Evolutionary conservation across 495 filamentous ascomycete genomes (phyloP), one percentile per base, ranked within the genome.

Genomic region (Talaromyces ruber): DNA sequence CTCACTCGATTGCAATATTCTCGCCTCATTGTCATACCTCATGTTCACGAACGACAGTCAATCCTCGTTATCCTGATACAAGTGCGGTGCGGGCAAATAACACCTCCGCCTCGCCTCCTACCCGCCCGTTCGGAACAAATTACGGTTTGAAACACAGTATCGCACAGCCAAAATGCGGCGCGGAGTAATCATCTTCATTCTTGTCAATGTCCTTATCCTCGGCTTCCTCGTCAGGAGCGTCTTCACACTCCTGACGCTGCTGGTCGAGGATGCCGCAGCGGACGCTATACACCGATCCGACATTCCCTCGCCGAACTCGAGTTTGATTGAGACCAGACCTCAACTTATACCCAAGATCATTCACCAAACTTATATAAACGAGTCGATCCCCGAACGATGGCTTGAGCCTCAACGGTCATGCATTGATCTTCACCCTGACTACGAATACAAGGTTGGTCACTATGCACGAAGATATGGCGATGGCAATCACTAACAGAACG

Each of bases 341-440:
- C 84, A 86, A 64, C 73, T 90, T 58, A 92, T 95, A 58, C 91
- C 91, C 37, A 93, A 92, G 77, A 93, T 95, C 63, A 90, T 96
- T 60, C 91, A 96, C 71, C 91, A 96, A 70, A 92, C 92, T 29
- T 96, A 90, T 71, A 83, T 85, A 63, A 91, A 92, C 69, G 82
- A 88, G 58, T 83, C 81, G 9, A 88, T 96, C 56, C 92, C 91
- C 0, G 80, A 76, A 62, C 83, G 86, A 60, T 95, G 91, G 92
- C 72, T 76, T 59, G 82, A 81, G 30, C 85, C 89, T 39, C 89
- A 92, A 64, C 76, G 86, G 74, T 87, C 81, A 62, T 95, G 92
- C 71, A 75, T 90, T 60, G 83, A 93, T 45, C 66, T 91, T 59
- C 91, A 96, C 63, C 76, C 80, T 5, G 88, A 88, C 63, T 94